Conservation (phyloP, 1,284 basidiomycete species). For the Stygiomarasmius scandens region DNA sequence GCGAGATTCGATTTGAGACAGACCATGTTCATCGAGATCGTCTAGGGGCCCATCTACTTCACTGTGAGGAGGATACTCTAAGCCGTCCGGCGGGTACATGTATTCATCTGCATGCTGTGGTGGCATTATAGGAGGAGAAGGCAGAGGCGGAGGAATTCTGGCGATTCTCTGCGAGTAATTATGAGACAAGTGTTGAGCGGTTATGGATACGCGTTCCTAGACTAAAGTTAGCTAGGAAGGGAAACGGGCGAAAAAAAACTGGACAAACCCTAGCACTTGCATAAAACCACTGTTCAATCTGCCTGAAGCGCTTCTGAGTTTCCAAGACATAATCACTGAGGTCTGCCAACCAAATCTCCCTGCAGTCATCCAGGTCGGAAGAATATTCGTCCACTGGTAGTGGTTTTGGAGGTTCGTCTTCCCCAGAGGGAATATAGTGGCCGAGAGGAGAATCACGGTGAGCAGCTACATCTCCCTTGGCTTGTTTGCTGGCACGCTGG, state of each 20-base stretch:
- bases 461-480: conserved; percentile 4
- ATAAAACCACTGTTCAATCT: conserved; percentile 73
- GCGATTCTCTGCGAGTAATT: conserved; percentile 67
- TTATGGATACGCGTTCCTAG: conserved; percentile 68
- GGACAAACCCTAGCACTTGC: conserved; percentile 57
- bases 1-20: conserved; percentile 16
- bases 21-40: conserved; percentile 8
- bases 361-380: conserved; percentile 78
- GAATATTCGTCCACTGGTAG: conserved; percentile 48
- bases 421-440: conserved; percentile 14
- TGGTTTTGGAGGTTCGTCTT: conserved; percentile 7
- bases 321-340: conserved; percentile 68
- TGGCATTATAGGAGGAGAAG: conserved; percentile 42
- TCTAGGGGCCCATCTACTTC: conserved; percentile 8
- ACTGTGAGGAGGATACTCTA: conserved; percentile 3
- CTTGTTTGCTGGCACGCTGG: conserved; percentile 8
- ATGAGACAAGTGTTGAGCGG: conserved; percentile 62
- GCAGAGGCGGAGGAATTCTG: conserved; percentile 56
- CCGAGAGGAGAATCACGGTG: conserved; percentile 12
- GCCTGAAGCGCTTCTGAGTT: conserved; percentile 69
- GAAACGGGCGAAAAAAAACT: conserved; percentile 2
- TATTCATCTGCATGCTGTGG: conserved; percentile 13
- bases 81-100: conserved; percentile 3
- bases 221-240: background rate
- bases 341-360: conserved; percentile 72